These are phyloP conservation scores for Ceratobasidium sp. DNA, from an alignment of 1,284 basidiomycete species.

Conservation along the genomic window DNA sequence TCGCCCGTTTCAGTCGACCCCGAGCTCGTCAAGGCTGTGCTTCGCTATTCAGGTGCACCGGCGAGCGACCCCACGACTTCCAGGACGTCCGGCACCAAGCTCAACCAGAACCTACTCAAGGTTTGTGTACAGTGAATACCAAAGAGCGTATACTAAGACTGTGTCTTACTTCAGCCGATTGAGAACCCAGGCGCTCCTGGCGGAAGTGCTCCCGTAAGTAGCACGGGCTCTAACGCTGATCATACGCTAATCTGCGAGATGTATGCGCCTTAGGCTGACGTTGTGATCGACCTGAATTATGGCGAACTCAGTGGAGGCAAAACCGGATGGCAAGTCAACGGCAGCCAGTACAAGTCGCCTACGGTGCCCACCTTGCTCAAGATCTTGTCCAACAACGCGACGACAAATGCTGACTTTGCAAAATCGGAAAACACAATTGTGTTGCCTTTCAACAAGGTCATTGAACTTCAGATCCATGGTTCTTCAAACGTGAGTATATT, in stretches of 20 bases:
- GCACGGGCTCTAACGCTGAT: background rate
- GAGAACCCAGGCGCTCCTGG: slow-evolving; percentile 43
- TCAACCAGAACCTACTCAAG: slow-evolving; percentile 4
- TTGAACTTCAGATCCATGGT: slow-evolving; percentile 30
- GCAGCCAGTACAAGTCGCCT: slow-evolving; percentile 35
- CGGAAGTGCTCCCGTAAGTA: slow-evolving; percentile 27
- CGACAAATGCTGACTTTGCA: slow-evolving; percentile 29
- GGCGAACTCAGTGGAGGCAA: slow-evolving; percentile 23
- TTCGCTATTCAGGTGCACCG: slow-evolving; percentile 60
- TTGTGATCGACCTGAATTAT: slow-evolving; percentile 27
- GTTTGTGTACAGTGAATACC: background rate
- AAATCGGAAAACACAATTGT: slow-evolving; percentile 27
- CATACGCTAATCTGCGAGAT: background rate
- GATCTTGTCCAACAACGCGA: slow-evolving; percentile 41
- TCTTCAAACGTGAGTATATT: slow-evolving; percentile 10
- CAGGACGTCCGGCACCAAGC: slow-evolving; percentile 51
- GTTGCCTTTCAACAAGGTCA: slow-evolving; percentile 33
- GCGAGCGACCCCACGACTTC: slow-evolving; percentile 56
- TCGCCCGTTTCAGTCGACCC: slow-evolving; percentile 43
- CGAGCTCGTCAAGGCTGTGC: slow-evolving; percentile 58
- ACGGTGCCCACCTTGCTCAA: slow-evolving; percentile 25
- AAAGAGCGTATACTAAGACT: background rate
- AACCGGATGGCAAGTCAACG: slow-evolving; percentile 42
- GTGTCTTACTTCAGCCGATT: background rate
- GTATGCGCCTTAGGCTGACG: slow-evolving; percentile 9